Base-by-base conservation (phyloP, 208 protist species). In the Leishmania braziliensis region DNA sequence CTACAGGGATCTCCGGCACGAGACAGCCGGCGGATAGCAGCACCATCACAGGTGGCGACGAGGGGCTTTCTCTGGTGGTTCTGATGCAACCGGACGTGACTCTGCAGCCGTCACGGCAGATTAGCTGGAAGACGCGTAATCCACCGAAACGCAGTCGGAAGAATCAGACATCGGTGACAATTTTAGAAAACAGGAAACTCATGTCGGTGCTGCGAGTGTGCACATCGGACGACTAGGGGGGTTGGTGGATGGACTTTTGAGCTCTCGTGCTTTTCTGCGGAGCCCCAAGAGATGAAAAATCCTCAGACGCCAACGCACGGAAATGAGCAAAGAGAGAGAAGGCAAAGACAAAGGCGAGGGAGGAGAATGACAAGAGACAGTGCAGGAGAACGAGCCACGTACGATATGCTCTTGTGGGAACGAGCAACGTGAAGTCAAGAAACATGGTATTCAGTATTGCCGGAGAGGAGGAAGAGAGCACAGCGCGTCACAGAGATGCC, bases 61-160 rank as follows among this genome's bases (percentile, higher is more conserved):
- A 60, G 56, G 23, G 56, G 56, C 20, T n/a, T 60, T 60, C 16
- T 75, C 29, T 14, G n/a, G 14, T 29, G 56, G 50, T n/a, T 50
- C 56, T 39, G 51, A 43, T 29, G 75, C 48, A 50, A 43, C 54
- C 26, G 75, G 78, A 26, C 66, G 43, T 8, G 48, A 12, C 9
- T 71, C 29, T 62, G 18, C 75, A 3, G 29, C 81, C 73, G 3
- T 63, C 56, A 36, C 29, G 29, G n/a, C 36, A 65, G 70, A 80
- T 9, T 69, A 80, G 50, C 58, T 77, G 69, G 68, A 71, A 9
- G 66, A 65, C 12, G 75, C 58, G 58, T 77, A 76, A 9, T 80
- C 81, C 1, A 72, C 65, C 0, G 51, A 36, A 53, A 66, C 29
- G 54, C 33, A 58, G 56, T 6, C 53, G 33, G n/a, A 56, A 46